Conservation (phyloP, 1,284 basidiomycete species). For the Wallemia mellicola region DNA sequence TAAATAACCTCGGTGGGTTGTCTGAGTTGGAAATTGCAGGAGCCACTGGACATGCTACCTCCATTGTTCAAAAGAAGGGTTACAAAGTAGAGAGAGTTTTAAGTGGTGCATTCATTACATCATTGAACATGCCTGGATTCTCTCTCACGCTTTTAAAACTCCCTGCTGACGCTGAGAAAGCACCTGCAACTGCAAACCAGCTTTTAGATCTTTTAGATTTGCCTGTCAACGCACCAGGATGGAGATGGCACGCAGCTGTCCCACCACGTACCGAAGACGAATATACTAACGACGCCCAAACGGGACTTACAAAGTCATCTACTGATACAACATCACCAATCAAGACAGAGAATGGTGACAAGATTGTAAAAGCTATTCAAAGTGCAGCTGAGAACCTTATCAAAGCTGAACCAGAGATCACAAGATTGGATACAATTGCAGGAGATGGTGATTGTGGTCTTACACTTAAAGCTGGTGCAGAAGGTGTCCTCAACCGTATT, state of each 20-base stretch:
- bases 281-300: neutral
- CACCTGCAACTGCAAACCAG: slow-evolving; percentile 17
- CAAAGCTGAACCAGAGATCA: slow-evolving; percentile 56
- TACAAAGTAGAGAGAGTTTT: slow-evolving; percentile 33
- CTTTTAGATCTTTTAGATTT: slow-evolving; percentile 52
- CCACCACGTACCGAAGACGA: slow-evolving; percentile 5
- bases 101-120: slow-evolving; percentile 63
- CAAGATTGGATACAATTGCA: slow-evolving; percentile 52
- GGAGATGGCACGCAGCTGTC: slow-evolving; percentile 34
- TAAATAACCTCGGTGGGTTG: slow-evolving; percentile 34
- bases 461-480: slow-evolving; percentile 43
- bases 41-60: slow-evolving; percentile 20
- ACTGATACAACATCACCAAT: neutral
- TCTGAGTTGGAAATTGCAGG: slow-evolving; percentile 57
- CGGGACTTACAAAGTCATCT: neutral
- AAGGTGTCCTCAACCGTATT: slow-evolving; percentile 16
- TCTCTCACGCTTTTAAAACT: slow-evolving; percentile 61
- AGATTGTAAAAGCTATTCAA: slow-evolving; percentile 28
- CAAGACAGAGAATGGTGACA: slow-evolving; percentile 5
- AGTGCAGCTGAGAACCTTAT: slow-evolving; percentile 39
- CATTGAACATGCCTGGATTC: slow-evolving; percentile 82
- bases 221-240: slow-evolving; percentile 40
- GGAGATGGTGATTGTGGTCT: slow-evolving; percentile 42
- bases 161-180: slow-evolving; percentile 17
- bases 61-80: slow-evolving; percentile 24